Evolutionary conservation across 2,329 filamentous ascomycete genomes (phyloP), one percentile per base, ranked within the genome.

Genomic region (Penicillium rolfsii): DNA sequence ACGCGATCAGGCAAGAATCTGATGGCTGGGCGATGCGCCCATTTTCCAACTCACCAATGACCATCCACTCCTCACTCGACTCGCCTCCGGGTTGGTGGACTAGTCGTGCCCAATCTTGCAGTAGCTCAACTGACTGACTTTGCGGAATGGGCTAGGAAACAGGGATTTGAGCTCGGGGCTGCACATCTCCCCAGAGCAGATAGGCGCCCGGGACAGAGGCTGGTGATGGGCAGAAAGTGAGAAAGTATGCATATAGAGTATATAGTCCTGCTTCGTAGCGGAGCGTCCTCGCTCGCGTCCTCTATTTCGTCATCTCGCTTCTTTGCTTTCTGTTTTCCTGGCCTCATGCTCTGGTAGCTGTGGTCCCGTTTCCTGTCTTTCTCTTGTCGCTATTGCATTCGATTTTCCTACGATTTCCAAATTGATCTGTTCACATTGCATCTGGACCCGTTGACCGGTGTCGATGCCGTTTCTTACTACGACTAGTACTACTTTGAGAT

Each of bases 281-380:
- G 60, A 61, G 56, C 53, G 59, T 54, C 68, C 67, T 69, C 64
- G 55, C 62, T 71, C 65, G 70, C 68, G 66, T 70, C 66, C 64
- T 66, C 68, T 67, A 53, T 65, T 72, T 67, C 57, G 67, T 67
- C 61, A 60, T 61, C 57, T 68, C 66, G 52, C 49, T 59, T 69
- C 6, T 43, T 55, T 35, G 12, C 33, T n/a, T 55, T 46, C n/a
- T 16, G 22, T 67, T 57, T 36, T 53, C 62, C 33, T 65, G 61
- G 70, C 67, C 67, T 69, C 61, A 64, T 58, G 73, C 73, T 76
- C 73, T 74, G 73, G 73, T 68, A 76, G 73, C 73, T 66, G 62
- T 67, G 65, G 66, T 22, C 40, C 64, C 56, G 59, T 64, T 58
- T 69, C 70, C 64, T 53, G 67, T 69, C 63, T 61, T 60, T 62